Evolutionary conservation across 306 rosid species (phyloP).

Genomic region (Luffa acutangula): DNA sequence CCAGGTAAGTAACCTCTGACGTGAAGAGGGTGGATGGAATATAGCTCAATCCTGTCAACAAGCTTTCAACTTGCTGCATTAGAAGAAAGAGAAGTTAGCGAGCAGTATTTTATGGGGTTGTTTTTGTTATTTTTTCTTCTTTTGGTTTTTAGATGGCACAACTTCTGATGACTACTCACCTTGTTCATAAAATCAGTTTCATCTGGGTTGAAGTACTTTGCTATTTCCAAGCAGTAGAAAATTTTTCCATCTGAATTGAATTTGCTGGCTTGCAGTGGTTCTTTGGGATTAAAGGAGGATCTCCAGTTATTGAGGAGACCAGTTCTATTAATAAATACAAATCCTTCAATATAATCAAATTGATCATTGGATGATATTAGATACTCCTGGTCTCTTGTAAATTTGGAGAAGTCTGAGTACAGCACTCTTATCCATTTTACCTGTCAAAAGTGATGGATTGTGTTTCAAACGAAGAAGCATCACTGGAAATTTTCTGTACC

Average conservation of each 20-base stretch:
- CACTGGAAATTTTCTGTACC: conserved; percentile 1
- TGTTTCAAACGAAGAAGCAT: conserved; percentile 5
- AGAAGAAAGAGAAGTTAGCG: not conserved
- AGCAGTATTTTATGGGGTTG: not conserved
- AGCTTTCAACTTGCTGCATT: conserved; percentile 56
- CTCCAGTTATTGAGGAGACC: conserved; percentile 83
- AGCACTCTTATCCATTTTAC: conserved; percentile 91
- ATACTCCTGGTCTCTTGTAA: conserved; percentile 73
- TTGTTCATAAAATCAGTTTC: conserved; percentile 40
- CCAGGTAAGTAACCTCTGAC: conserved; percentile 73
- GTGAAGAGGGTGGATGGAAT: conserved; percentile 59
- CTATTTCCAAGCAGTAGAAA: conserved; percentile 82
- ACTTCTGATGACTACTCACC: conserved; percentile 24
- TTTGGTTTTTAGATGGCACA: not conserved
- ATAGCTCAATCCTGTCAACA: conserved; percentile 46
- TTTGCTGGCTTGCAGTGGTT: conserved; percentile 57
- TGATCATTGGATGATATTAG: conserved; percentile 57
- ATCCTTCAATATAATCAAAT: conserved; percentile 87
- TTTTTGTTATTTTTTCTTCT: not conserved
- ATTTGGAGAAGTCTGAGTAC: conserved; percentile 66
- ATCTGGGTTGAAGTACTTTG: conserved; percentile 61
- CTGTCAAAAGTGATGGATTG: conserved; percentile 25
- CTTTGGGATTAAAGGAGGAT: conserved; percentile 69
- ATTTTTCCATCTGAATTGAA: conserved; percentile 64
- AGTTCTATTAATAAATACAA: conserved; percentile 63